These are phyloP conservation scores for Pisolithus thermaeus DNA, from an alignment of 1,284 basidiomycete genomes.

Conservation along the genomic window DNA sequence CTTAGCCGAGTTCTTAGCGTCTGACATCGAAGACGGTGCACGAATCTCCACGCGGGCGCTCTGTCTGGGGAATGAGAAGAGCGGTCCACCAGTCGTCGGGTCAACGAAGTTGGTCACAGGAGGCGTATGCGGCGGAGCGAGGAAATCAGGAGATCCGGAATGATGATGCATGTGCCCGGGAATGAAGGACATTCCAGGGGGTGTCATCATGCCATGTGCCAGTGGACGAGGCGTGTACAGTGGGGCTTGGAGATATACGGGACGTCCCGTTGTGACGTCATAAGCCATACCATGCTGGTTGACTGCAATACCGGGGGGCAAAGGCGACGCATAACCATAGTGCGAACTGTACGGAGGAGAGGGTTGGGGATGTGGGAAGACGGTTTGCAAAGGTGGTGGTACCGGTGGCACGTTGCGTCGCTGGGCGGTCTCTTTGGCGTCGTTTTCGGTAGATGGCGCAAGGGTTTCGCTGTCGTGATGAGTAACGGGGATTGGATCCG, in stretches of 20 bases:
- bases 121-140: slow-evolving; percentile 50
- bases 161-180: slow-evolving; percentile 54
- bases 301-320: slow-evolving; percentile 72
- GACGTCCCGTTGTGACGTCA: slow-evolving; percentile 71
- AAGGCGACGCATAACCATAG: slow-evolving; percentile 50
- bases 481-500: slow-evolving; percentile 19
- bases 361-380: slow-evolving; percentile 48
- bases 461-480: slow-evolving; percentile 23
- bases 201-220: slow-evolving; percentile 46
- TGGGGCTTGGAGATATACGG: slow-evolving; percentile 59
- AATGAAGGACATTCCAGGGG: slow-evolving; percentile 33
- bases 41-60: slow-evolving; percentile 69
- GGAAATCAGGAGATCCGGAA: slow-evolving; percentile 53
- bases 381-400: slow-evolving; percentile 55
- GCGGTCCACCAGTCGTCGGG: slow-evolving; percentile 52
- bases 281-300: slow-evolving; percentile 71
- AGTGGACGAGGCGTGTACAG: slow-evolving; percentile 64
- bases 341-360: slow-evolving; percentile 59
- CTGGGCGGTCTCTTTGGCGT: slow-evolving; percentile 16
- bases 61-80: slow-evolving; percentile 70
- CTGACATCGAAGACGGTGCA: slow-evolving; percentile 40
- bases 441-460: slow-evolving; percentile 26
- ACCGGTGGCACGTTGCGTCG: slow-evolving; percentile 29
- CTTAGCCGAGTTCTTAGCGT: slow-evolving; percentile 30
- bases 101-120: slow-evolving; percentile 57